Evolutionary conservation across 1,284 basidiomycete species (phyloP), one percentile per base, ranked within the genome.

Genomic region (Kwoniella shivajii): DNA sequence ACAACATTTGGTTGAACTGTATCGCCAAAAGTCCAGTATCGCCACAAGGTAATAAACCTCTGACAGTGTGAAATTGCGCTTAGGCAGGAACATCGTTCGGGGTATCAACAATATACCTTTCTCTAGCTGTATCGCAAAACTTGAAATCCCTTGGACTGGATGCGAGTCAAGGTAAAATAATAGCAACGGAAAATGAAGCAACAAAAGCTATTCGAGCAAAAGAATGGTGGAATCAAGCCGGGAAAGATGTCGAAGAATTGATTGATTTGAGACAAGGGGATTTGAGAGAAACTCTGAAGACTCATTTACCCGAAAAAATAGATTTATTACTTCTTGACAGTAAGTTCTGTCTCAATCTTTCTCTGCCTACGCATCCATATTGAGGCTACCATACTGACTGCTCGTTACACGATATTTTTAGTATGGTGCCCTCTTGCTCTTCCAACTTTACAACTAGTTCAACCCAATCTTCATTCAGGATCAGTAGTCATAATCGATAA

Each of bases 191-290:
- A 54, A 60, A 67, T 34, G 69, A 71, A 53, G 58, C 57, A 10
- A 53, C 30, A 24, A 71, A 70, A 51, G 62, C 62, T 1, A 50
- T 26, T 2, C 41, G 54, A 38, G 68, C 68, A 26, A 47, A 54
- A 14, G 36, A 38, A 45, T 56, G 64, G 51, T 67, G 66, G 63
- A 26, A 43, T 13, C 60, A 68, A 37, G 63, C 57, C 2, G 70
- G 67, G 4, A 60, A 59, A 6, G 48, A 52, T 3, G 57, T 64
- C 14, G 53, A 36, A 20, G 41, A 43, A 16, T 47, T 51, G 22
- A 69, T 72, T 10, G 69, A 73, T 13, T 52, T 71, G 41, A 55
- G 69, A 33, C 64, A 67, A n/a, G 69, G 71, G 2, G 66, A 71
- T 50, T 50, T 69, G 20, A 48, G 53, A 6, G 66, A 68, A 50